Percentiles rank a stretch among this genome's conserved stretches.
Conservation (phyloP, 2,329 filamentous ascomycete species). For the Penicillium sp. region DNA sequence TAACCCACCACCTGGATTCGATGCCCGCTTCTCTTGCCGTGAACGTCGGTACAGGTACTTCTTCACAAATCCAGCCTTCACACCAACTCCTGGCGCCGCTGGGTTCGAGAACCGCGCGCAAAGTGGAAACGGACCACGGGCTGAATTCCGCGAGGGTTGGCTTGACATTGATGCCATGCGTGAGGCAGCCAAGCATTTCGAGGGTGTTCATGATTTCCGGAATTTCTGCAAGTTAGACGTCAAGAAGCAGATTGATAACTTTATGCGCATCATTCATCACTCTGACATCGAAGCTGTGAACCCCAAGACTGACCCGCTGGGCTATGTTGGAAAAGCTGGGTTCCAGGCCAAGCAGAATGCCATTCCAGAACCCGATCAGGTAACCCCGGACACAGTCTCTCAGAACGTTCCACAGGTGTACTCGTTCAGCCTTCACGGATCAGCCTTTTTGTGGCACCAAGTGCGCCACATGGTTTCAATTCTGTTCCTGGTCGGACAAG, state of each 20-base stretch:
- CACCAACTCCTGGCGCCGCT: slow-evolving; percentile 61
- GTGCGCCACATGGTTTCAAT: slow-evolving; percentile 92
- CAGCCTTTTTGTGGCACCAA: slow-evolving; percentile 97
- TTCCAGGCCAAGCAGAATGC: slow-evolving; percentile 42
- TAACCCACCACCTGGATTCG: slow-evolving; percentile 74
- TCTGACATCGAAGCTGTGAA: slow-evolving; percentile 74
- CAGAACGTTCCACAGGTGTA: slow-evolving; percentile 67
- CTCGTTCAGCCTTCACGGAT: slow-evolving; percentile 83
- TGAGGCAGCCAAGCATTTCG: slow-evolving; percentile 73
- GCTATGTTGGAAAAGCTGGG: slow-evolving; percentile 54
- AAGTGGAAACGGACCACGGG: slow-evolving; percentile 21
- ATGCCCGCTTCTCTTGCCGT: slow-evolving; percentile 87
- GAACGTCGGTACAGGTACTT: slow-evolving; percentile 95
- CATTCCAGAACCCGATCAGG: slow-evolving; percentile 15
- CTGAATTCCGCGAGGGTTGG: slow-evolving; percentile 65
- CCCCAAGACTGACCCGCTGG: slow-evolving; percentile 53
- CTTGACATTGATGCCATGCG: slow-evolving; percentile 88
- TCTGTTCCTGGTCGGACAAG: slow-evolving; percentile 89
- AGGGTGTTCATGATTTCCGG: slow-evolving; percentile 88
- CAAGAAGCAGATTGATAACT: slow-evolving; percentile 85
- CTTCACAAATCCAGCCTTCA: slow-evolving; percentile 90
- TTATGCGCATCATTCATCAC: slow-evolving; percentile 75
- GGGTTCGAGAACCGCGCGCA: slow-evolving; percentile 46
- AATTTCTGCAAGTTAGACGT: slow-evolving; percentile 96
- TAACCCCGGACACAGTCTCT: slow-evolving; percentile 14